Base-by-base conservation (phyloP, 176 grass and related monocot genomes). In the Panicum miliaceum region DNA sequence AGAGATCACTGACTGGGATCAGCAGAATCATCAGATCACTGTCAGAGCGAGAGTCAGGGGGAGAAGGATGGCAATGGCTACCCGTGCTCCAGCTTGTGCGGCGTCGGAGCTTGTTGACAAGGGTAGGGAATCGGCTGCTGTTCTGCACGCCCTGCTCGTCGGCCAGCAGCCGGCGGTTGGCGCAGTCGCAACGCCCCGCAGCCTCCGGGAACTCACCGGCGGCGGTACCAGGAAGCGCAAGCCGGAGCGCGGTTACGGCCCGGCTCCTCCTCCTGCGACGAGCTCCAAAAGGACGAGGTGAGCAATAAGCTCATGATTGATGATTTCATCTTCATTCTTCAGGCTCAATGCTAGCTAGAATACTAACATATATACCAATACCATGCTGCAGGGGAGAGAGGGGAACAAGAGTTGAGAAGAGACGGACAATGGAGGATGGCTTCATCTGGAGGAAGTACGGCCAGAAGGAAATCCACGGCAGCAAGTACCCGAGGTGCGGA, bases 361-460 rank as follows among this genome's bases (percentile, higher is more conserved):
- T 3, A 26, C 9, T 60, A 26, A 60, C n/a, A 60, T 60, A n/a
- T n/a, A n/a, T n/a, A n/a, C n/a, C n/a, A n/a, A n/a, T n/a, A 26
- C 57, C 0, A 26, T 4, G 12, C 22, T 47, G 41, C 68, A 71
- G 68, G n/a, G 68, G 81, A 73, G 81, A 48, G 20, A 62, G 2
- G 25, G 67, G 53, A 14, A 34, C 9, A 63, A 20, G 68, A 23
- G 41, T 73, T 16, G 68, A 62, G 68, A 83, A 23, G 81, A 48
- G n/a, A 15, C 0, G 0, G 0, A 83, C 54, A 37, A 63, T 58
- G 19, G 71, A 90, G 15, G 89, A 90, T 72, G 68, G 37, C 50
- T 90, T 78, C 85, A 47, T 85, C n/a, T 90, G 89, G 89, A 90
- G 84, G 45, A 90, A 90, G 76, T 90, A 90, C 56, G 89, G 89